Base-by-base conservation (phyloP, 768 basidiomycete genomes). In the Mycena epipterygia region DNA sequence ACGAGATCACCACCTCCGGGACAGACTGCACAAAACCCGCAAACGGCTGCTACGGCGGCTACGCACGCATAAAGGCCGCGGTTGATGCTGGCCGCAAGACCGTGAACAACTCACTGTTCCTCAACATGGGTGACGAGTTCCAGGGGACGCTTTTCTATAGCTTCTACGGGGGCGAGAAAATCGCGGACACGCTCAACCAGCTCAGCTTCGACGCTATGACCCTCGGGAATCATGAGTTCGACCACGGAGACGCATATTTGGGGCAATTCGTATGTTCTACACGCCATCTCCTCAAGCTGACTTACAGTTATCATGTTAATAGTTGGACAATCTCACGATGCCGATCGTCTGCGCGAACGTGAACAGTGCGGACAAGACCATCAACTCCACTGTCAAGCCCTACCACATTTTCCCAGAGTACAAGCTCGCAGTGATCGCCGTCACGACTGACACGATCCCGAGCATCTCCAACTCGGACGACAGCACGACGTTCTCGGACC, bases 121-220 rank as follows among this genome's bases (percentile, higher is more conserved):
- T 86, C 53, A 84, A 86, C 73, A 81, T 82, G 52, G 86, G 86
- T 7, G 85, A 87, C 70, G 86, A 87, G 72, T 86, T 85, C 73
- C 85, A 84, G 79, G 84, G 84, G 13, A 86, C 85, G 2, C 77
- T 85, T 13, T 86, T 84, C 74, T 86, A 82, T 76, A 81, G 82
- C n/a, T 79, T 81, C 58, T 85, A 83, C 74, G 85, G 84, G 29
- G 83, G 82, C 16, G 79, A 83, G 48, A 81, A 81, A 58, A 87
- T 86, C 55, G 80, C 84, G 0, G 71, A 82, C 29, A 78, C 79
- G 1, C 74, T 87, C 61, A 86, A 87, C 69, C 79, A 85, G 64
- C 75, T 86, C 29, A 81, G 81, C 3, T 86, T 84, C 73, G 83
- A 84, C 57, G 84, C 83, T 1, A 80, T 85, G 74, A 85, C 84